Base-by-base conservation (phyloP, 2,329 filamentous ascomycete species). In the Fusarium veterinarium region DNA sequence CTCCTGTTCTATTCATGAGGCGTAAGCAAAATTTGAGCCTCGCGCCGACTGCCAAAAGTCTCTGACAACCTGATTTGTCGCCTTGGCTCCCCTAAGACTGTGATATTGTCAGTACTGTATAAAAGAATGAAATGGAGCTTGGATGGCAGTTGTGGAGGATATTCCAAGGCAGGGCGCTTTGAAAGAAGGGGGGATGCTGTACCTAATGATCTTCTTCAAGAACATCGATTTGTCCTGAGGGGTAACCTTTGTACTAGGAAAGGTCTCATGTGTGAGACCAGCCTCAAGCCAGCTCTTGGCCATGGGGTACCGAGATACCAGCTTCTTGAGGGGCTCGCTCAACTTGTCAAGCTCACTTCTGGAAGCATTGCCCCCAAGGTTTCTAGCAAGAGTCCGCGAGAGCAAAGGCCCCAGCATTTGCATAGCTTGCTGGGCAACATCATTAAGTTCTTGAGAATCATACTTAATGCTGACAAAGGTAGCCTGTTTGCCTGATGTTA, bases 11-110 rank as follows among this genome's bases (percentile, higher is more conserved):
- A 6, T 57, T 77, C 75, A 91, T 48, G 89, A 90, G 53, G 84
- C 86, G 80, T 91, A 91, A 13, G 89, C 84, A 80, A 91, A 91
- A 75, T 84, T 89, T 1, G 86, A 86, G 11, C 88, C 88, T 68
- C 92, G 85, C 69, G 91, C 91, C 5, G 87, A 85, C n/a, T 93
- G 81, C 90, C 91, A 95, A 77, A 94, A 94, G 35, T 93, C 91
- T 65, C 89, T 87, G 6, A 93, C 89, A 2, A 93, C 85, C 60
- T 90, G 87, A 71, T 91, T 93, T 6, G 92, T 93, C 55, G 86
- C 83, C 70, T 88, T 86, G 3, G 88, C 85, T 12, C 92, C 92
- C 42, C 92, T 85, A 38, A 93, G 83, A 77, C 90, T 91, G 63
- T 19, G 8, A 23, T 2, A 28, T 10, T 3, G 31, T 69, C 30